Evolutionary conservation across 495 filamentous ascomycete genomes (phyloP), one percentile per base, ranked within the genome.

Genomic region (Aspergillus egyptiacus): DNA sequence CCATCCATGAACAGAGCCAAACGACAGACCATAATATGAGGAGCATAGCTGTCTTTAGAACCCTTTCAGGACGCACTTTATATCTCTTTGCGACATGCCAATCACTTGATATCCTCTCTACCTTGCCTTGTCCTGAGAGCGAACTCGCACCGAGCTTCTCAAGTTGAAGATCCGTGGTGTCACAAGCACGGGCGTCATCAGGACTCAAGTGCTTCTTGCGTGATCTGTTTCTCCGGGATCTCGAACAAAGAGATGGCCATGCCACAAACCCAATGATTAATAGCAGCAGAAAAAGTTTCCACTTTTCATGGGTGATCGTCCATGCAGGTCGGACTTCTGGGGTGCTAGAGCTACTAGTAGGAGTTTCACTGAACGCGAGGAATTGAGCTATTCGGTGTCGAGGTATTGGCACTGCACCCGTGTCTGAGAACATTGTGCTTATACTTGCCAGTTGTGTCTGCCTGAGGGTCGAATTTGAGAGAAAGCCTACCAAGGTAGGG

Each of bases 1-100:
- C 9, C 11, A 57, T 37, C 8, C 32, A 6, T 22, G 32, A 27
- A 1, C 35, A 22, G 11, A 51, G 39, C 38, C 55, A 50, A 22
- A 54, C 6, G 20, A 37, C 8, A 18, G 27, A 15, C 25, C 20
- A 32, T 25, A 39, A 27, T 19, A 28, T 36, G 7, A 36, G 17
- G 11, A 54, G 17, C 51, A 54, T 54, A 44, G 8, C 23, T 20
- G 23, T 27, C 14, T 20, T 6, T 8, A 25, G n/a, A 15, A 13
- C 23, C 19, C 22, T 44, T 23, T 17, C 31, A 5, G 5, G 13
- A n/a, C 17, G 15, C 13, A 32, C 0, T 18, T 27, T 15, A 10
- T 14, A 18, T 23, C 15, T 10, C 17, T 28, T 4, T 20, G 7
- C 14, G 2, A 11, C 6, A 13, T 17, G n/a, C 3, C 11, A 28